Conservation (phyloP, 495 filamentous ascomycete species). For the Oleoguttula mirabilis region DNA sequence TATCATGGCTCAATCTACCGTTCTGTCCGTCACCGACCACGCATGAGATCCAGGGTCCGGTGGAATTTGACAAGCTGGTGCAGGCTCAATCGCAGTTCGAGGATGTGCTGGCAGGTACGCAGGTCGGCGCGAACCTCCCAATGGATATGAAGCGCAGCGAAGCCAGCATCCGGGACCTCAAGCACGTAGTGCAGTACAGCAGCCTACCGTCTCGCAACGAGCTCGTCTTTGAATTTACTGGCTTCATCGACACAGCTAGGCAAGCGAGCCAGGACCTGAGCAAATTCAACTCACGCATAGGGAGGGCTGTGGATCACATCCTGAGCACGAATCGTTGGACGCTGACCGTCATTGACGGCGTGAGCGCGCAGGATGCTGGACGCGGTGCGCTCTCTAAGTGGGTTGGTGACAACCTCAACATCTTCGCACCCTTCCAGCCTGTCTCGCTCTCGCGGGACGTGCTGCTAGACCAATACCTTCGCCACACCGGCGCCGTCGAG, state of each 20-base stretch:
- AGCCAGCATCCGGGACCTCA: conserved; percentile 58
- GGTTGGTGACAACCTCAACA: conserved; percentile 29
- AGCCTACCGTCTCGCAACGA: conserved; percentile 40
- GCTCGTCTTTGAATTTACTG: conserved; percentile 53
- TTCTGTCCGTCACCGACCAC: conserved; percentile 37
- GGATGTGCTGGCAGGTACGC: conserved; percentile 48
- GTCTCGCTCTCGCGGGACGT: conserved; percentile 38
- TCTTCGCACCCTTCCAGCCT: conserved; percentile 48
- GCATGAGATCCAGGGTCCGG: conserved; percentile 17
- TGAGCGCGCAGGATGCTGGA: conserved; percentile 31
- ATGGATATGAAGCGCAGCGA: conserved; percentile 61
- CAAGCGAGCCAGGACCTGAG: conserved; percentile 46
- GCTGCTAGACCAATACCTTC: conserved; percentile 44
- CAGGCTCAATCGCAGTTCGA: conserved; percentile 54
- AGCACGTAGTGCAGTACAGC: conserved; percentile 49
- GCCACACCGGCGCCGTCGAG: conserved; percentile 51
- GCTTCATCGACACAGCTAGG: conserved; percentile 50
- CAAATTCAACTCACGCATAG: conserved; percentile 56
- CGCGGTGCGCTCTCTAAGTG: conserved; percentile 32
- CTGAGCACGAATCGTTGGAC: conserved; percentile 57
- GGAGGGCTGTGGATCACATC: conserved; percentile 55
- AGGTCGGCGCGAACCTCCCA: conserved; percentile 46
- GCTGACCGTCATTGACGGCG: conserved; percentile 38
- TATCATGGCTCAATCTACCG: conserved; percentile 40
- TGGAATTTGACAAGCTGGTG: conserved; percentile 58